phyloP scores from a whole-genome alignment of 768 basidiomycete species.

The Boletus sp. region DNA sequence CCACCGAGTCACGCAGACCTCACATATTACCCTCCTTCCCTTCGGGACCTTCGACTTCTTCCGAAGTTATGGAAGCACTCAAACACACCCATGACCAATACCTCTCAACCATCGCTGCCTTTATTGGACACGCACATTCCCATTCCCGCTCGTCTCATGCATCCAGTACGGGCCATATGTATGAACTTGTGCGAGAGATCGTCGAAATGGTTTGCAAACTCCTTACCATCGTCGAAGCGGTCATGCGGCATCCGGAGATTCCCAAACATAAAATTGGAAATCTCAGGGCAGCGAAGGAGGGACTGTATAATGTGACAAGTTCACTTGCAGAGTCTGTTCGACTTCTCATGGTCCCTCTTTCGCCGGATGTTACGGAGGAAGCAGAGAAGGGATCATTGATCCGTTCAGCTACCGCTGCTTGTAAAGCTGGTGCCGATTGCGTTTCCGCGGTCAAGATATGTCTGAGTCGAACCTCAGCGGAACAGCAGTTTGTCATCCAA shows the following conservation, averaged over 20 bases:
- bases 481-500: constrained; percentile 64
- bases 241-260: constrained; percentile 74
- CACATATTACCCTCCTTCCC: constrained; percentile 59
- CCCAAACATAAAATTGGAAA: constrained; percentile 59
- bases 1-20: constrained; percentile 50
- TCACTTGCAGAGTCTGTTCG: constrained; percentile 88
- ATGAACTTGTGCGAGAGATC: constrained; percentile 92
- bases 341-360: constrained; percentile 57
- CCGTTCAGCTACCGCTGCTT: constrained; percentile 81
- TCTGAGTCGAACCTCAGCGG: constrained; percentile 59
- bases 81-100: constrained; percentile 87
- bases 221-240: constrained; percentile 87
- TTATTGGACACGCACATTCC: constrained; percentile 95
- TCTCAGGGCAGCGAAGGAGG: constrained; percentile 72
- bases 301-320: constrained; percentile 80
- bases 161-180: constrained; percentile 88
- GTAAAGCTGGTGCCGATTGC: constrained; percentile 88
- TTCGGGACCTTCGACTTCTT: constrained; percentile 64
- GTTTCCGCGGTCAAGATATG: constrained; percentile 84
- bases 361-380: constrained; percentile 63
- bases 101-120: constrained; percentile 92
- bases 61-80: constrained; percentile 72
- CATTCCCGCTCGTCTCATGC: constrained; percentile 90
- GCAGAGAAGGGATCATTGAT: constrained; percentile 76
- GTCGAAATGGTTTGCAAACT: constrained; percentile 92